Base-by-base conservation (phyloP, 768 basidiomycete species). In the Chiua virens region DNA sequence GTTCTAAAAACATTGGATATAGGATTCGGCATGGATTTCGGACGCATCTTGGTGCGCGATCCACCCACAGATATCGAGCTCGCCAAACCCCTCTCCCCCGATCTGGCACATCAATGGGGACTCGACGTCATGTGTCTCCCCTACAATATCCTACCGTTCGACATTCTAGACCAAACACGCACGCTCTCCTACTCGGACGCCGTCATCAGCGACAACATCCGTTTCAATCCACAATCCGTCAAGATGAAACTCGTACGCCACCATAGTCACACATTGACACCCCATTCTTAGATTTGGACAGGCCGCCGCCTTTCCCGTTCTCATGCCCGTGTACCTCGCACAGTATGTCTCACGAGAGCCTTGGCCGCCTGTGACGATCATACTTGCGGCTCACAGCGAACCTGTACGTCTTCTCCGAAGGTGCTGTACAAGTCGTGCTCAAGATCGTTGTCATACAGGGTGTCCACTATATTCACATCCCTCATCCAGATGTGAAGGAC, bases 281-380 rank as follows among this genome's bases (percentile, higher is more conserved):
- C 44, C 32, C 22, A 42, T 45, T 42, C 49, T 49, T 28, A 59
- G 38, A 32, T 46, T 47, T 52, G 23, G 36, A 48, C 56, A 84
- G 84, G 69, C 79, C 18, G 76, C 83, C 21, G 82, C 78, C 34
- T 83, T 81, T 55, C 85, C 85, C 4, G 69, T 87, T 28, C 73
- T 87, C 20, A 63, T 87, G n/a, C 85, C 85, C 5, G 61, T 85
- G 5, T 87, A 86, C 65, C 68, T 86, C 10, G 75, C 73, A 18
- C 76, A 77, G 56, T 86, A 84, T 58, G 58, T 75, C 44, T 56
- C 65, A 8, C 40, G 51, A 7, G 49, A 60, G 14, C 64, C 60
- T 23, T 68, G 64, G 53, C 62, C 62, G 2, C 56, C 61, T 5
- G 52, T 70, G 28, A 71, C 70, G 4, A 46, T 70, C 2, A 53